phyloP scores from a whole-genome alignment of 129 eudicot genomes.

The Chrysanthemum makinoi region DNA sequence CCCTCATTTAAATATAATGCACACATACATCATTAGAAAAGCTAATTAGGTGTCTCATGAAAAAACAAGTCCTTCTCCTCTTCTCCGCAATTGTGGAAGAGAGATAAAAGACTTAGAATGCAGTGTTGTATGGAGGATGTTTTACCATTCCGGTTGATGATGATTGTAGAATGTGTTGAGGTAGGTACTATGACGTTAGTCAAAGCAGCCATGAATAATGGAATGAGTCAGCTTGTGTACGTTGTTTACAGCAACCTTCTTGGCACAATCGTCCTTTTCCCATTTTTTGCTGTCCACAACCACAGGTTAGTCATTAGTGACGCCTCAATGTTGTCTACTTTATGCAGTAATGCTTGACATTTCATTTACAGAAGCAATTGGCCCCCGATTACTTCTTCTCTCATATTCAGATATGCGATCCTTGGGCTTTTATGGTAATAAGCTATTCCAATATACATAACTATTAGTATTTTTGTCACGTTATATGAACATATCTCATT shows the following conservation, averaged over 20 bases:
- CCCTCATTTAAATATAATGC: neutral
- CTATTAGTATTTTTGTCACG: neutral
- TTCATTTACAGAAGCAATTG: too few species aligned
- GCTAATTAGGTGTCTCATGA: neutral
- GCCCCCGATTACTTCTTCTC: neutral
- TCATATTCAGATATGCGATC: neutral
- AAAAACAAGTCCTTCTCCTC: neutral
- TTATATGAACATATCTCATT: neutral
- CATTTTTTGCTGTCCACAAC: neutral
- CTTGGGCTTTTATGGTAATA: constrained; percentile 1
- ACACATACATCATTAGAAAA: neutral
- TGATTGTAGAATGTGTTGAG: constrained; percentile 6
- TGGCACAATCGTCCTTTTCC: neutral
- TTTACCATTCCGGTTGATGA: neutral
- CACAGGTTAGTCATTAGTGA: neutral
- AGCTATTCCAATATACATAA: neutral
- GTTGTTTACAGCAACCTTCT: neutral
- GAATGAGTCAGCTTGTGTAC: neutral
- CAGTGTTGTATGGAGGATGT: neutral
- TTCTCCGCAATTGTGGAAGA: neutral
- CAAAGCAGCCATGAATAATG: constrained; percentile 5
- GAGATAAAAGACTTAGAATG: neutral
- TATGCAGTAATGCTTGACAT: too few species aligned
- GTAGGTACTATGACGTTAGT: neutral
- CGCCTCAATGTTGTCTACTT: neutral